These are phyloP conservation scores for Brassica incana DNA, from an alignment of 345 rosid species.

Conservation along the genomic window DNA sequence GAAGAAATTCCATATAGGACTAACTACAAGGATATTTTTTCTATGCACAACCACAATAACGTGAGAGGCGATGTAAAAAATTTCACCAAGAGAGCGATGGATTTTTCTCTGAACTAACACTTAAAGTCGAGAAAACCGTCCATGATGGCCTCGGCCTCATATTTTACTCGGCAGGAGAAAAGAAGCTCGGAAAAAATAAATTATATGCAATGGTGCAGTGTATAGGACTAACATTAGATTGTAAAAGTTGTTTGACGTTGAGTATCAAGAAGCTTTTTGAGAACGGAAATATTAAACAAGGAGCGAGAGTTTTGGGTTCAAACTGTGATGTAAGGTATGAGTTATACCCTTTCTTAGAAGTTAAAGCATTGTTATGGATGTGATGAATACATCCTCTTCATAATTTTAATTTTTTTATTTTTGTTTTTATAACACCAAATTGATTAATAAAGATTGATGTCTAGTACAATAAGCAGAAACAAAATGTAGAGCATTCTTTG, in stretches of 20 bases:
- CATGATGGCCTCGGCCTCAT: background rate
- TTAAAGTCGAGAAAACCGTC: background rate
- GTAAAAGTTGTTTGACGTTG: background rate
- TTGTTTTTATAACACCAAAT: background rate
- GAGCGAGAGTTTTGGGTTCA: background rate
- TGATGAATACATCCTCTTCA: background rate
- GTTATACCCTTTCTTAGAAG: background rate
- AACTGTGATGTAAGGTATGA: background rate
- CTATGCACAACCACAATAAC: background rate
- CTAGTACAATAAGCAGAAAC: background rate
- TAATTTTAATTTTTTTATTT: too few relatives aligned
- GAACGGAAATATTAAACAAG: background rate
- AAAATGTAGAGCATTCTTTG: background rate
- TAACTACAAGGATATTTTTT: background rate
- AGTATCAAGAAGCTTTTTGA: background rate
- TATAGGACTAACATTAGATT: background rate
- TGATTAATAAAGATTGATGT: background rate
- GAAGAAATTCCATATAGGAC: background rate
- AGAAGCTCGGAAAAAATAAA: background rate
- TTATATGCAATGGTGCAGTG: background rate
- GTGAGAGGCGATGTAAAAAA: background rate
- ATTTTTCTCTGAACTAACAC: background rate
- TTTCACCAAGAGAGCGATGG: background rate
- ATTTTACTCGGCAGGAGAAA: background rate
- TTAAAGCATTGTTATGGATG: background rate